Base-by-base conservation (phyloP, 75 land plant species). In the Picea glauca region DNA sequence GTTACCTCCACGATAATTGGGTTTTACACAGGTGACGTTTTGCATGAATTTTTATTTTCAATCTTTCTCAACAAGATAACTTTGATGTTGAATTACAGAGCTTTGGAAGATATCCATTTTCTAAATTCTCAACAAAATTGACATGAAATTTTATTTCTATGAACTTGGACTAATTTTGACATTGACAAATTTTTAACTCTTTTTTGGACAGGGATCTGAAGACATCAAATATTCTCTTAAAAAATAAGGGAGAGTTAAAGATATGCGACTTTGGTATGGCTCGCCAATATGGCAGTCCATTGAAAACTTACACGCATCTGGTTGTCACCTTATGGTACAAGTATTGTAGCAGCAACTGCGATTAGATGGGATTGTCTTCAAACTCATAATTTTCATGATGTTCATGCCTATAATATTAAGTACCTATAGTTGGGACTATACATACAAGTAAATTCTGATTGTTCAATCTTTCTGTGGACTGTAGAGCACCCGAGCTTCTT, bases 251-350 rank as follows among this genome's bases (percentile, higher is more conserved):
- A 32, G 85, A 83, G 26, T 59, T 83, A 40, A 83, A 83, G 76
- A 65, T 83, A 12, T 83, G 85, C 57, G 85, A 83, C 40, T 81
- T 83, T 75, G 85, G 85, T 54, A 58, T 83, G 67, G 85, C 85
- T 26, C 84, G 85, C 4, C 85, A 83, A 70, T 83, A 83, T 81
- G 85, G 85, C 20, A 83, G 85, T 23, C 85, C 85, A 62, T 67
- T 82, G 46, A 83, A 64, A 30, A 54, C 85, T 17, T 83, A 83
- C 72, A 81, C 85, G 23, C 54, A 60, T 2, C 57, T 65, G 78
- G 85, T 83, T 61, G 85, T 83, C n/a, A 83, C 85, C 18, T 74
- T 83, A n/a, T 83, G 85, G 85, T 85, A 82, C 76, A 83, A 85
- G 78, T 75, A 75, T 1, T 23, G 23, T 70, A 6, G 8, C 23